Conservation (phyloP, 2,329 filamentous ascomycete genomes). For the Aspergillus hiratsukae region DNA sequence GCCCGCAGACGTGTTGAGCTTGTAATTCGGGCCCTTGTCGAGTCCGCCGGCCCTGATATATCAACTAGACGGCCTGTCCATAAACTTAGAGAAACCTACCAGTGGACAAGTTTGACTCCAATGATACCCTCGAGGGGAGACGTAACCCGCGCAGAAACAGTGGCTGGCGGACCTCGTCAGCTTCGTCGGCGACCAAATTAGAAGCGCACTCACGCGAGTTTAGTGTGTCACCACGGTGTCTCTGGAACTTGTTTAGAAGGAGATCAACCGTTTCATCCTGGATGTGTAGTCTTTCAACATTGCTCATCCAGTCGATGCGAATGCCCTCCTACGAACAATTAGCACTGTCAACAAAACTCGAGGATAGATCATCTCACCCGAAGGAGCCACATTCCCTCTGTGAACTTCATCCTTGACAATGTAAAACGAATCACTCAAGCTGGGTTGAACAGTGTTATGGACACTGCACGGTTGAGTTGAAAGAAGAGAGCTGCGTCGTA, state of each 20-base stretch:
- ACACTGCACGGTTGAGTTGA: neutral
- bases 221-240: conserved; percentile 37
- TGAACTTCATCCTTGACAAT: conserved; percentile 35
- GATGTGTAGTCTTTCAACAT: conserved; percentile 32
- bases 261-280: conserved; percentile 31
- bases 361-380: conserved; percentile 16
- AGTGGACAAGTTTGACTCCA: conserved; percentile 38
- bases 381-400: conserved; percentile 38
- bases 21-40: conserved; percentile 35
- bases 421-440: neutral
- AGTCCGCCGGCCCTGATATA: conserved; percentile 29
- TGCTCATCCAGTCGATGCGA: conserved; percentile 40
- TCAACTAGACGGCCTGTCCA: neutral
- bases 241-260: conserved; percentile 35
- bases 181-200: neutral
- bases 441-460: neutral
- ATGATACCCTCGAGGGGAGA: conserved; percentile 37
- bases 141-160: conserved; percentile 30
- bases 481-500: neutral
- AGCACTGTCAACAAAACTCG: neutral
- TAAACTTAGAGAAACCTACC: conserved; percentile 16
- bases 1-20: conserved; percentile 23
- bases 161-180: conserved; percentile 18
- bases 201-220: conserved; percentile 29
- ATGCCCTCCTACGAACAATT: conserved; percentile 28